Percentiles rank a stretch among this genome's conserved stretches.
Conservation (phyloP, 2,329 filamentous ascomycete genomes). For the Dothistroma septosporum region DNA sequence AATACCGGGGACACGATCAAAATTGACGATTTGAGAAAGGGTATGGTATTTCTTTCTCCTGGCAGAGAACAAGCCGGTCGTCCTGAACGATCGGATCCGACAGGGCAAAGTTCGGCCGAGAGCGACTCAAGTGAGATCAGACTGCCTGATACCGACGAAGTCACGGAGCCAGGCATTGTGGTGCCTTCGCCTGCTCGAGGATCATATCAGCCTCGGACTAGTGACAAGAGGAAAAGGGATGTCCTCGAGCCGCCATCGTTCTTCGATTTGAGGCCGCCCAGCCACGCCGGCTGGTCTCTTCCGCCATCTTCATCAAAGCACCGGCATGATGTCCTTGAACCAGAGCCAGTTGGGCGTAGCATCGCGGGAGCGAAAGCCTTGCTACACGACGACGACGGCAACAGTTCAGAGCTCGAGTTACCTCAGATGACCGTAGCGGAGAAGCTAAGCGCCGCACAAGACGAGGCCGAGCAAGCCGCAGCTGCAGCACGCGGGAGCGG, state of each 20-base stretch:
- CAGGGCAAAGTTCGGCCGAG: slow-evolving; percentile 26
- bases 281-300: slow-evolving; percentile 16
- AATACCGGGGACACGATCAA: slow-evolving; percentile 67
- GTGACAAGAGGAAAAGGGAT: slow-evolving; percentile 30
- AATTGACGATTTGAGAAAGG: slow-evolving; percentile 57
- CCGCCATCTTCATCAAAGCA: slow-evolving; percentile 14
- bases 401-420: slow-evolving; percentile 30
- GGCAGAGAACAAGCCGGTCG: slow-evolving; percentile 23
- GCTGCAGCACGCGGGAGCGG: slow-evolving; percentile 20
- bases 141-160: slow-evolving; percentile 12
- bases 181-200: slow-evolving; percentile 2
- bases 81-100: slow-evolving; percentile 25
- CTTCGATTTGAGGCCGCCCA: slow-evolving; percentile 34
- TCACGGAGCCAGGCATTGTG: slow-evolving; percentile 5
- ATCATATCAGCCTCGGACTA: slow-evolving; percentile 8
- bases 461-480: slow-evolving; percentile 44
- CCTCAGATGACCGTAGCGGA: slow-evolving; percentile 42
- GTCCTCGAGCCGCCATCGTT: slow-evolving; percentile 34
- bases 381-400: slow-evolving; percentile 33
- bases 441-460: slow-evolving; percentile 44
- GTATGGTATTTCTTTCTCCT: slow-evolving; percentile 50
- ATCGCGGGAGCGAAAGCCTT: slow-evolving; percentile 4
- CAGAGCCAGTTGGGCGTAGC: slow-evolving; percentile 6
- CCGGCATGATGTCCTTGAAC: neutral
- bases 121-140: slow-evolving; percentile 29